Base-by-base conservation (phyloP, 305 asterid species). In the Withania somnifera region DNA sequence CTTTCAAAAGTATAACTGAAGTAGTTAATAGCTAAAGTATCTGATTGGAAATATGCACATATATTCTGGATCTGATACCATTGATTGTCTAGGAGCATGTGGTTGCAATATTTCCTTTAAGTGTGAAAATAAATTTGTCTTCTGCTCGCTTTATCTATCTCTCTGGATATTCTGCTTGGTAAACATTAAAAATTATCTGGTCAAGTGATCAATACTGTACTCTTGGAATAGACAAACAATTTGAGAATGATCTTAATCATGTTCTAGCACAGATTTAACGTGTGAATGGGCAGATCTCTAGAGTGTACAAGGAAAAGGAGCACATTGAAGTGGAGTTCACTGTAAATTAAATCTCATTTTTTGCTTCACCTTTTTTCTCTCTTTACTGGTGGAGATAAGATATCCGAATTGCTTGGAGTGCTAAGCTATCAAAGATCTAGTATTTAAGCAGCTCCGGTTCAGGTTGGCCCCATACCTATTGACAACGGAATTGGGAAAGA, bases 381-480 rank as follows among this genome's bases (percentile, higher is more conserved):
- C 47, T 28, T 24, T 75, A 50, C 26, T 75, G 80, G 45, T 75
- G 11, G 63, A 50, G 28, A 24, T 45, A 45, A 24, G 40, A 24
- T 73, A 73, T 45, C 58, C 34, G 47, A 69, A 73, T 26, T 61
- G 11, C 42, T 75, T 75, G 13, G 47, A 75, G 63, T 84, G 17
- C 45, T 69, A 51, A 78, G 66, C 47, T 30, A 40, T 47, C 68
- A 38, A 54, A 71, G 30, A 84, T 24, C 82, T 58, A 36, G 50
- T 28, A 61, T 15, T 75, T 50, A 75, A 30, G 19, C 67, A 79
- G 57, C 84, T 56, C 81, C 75, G 81, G 84, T 76, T 50, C 90
- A 94, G 99, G 93, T 97, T 78, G 99, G 99, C 75, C 99, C 98
- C 61, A 91, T 97, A 90, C 98, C 98, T 22, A 87, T 89, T 84